Conservation (phyloP, 176 grass and related monocot genomes). For the Aegilops bicornis region DNA sequence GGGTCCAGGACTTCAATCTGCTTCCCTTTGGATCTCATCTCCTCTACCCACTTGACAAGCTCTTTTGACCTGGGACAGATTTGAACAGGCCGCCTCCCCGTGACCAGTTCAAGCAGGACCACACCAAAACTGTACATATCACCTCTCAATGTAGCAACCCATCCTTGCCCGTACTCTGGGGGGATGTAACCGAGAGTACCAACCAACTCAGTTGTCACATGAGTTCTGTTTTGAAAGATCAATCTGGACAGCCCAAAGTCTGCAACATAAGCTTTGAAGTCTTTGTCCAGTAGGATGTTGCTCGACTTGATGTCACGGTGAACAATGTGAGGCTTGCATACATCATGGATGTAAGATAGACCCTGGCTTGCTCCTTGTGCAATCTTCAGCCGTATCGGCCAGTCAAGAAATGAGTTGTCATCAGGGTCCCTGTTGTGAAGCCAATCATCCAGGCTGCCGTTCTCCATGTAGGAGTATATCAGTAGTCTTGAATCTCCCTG, state of each 20-base stretch:
- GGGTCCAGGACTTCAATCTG: conserved; percentile 52
- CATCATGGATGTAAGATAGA: conserved; percentile 63
- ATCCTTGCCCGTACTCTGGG: conserved; percentile 72
- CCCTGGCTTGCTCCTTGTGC: conserved; percentile 57
- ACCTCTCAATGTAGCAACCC: conserved; percentile 66
- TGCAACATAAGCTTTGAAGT: conserved; percentile 57
- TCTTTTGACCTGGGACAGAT: conserved; percentile 40
- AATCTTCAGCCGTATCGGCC: conserved; percentile 64
- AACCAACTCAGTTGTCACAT: conserved; percentile 72
- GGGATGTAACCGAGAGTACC: conserved; percentile 82
- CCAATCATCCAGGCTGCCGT: conserved; percentile 87
- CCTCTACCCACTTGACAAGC: conserved; percentile 52
- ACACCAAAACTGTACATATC: conserved; percentile 87
- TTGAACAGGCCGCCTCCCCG: conserved; percentile 52
- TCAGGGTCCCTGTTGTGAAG: conserved; percentile 54
- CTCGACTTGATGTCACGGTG: conserved; percentile 90
- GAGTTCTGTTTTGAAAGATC: conserved; percentile 61
- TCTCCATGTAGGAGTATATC: conserved; percentile 85
- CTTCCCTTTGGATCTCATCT: conserved; percentile 46
- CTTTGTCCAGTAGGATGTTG: conserved; percentile 81
- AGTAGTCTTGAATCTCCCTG: conserved; percentile 51
- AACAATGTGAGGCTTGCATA: conserved; percentile 65
- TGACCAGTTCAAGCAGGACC: conserved; percentile 74
- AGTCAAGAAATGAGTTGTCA: conserved; percentile 44
- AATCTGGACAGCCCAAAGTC: conserved; percentile 78